Base-by-base conservation (phyloP, 352 stramenopile species). In the Globisporangium okanoganense region DNA sequence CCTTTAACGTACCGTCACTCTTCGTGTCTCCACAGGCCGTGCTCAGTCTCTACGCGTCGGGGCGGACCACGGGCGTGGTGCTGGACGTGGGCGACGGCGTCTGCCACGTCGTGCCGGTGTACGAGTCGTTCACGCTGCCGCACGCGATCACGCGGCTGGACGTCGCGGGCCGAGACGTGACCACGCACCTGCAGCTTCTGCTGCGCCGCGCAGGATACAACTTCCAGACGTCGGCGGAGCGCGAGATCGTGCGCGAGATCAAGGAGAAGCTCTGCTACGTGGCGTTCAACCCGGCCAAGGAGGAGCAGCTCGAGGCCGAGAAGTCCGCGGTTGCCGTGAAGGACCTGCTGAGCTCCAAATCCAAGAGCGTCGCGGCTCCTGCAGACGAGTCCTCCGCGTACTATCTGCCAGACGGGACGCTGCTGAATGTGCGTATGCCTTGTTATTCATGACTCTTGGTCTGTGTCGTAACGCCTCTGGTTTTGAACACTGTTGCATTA, bases 11-110 rank as follows among this genome's bases (percentile, higher is more conserved):
- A 49, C 84, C 88, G 12, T 94, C 87, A 47, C 81, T 97, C 44
- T 95, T 91, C 54, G 80, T 96, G 14, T 86, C 86, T 3, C 82
- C 88, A 41, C 87, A 96, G 69, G 79, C 82, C 41, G 84, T 96
- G 56, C 76, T 97, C 50, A 92, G 82, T 59, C 72, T 97, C 10
- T 97, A 96, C 65, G 88, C 90, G 3, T 96, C 88, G 27, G 88
- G 90, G 16, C 78, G 87, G 20, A 97, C 88, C 3, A 90, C 82
- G 36, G 90, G 90, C 41, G 76, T 96, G 4, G 88, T 95, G 56
- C 72, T 97, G 16, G 90, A 97, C 66, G 79, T 92, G n/a, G 90
- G 90, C 49, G 88, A 94, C 52, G 90, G 90, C 29, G 85, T 96
- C 38, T 79, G 81, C 29, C 85, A 96, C 49, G 82, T 91, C 41